Base-by-base conservation (phyloP, 2,329 filamentous ascomycete genomes). In the Aspergillus niger region DNA sequence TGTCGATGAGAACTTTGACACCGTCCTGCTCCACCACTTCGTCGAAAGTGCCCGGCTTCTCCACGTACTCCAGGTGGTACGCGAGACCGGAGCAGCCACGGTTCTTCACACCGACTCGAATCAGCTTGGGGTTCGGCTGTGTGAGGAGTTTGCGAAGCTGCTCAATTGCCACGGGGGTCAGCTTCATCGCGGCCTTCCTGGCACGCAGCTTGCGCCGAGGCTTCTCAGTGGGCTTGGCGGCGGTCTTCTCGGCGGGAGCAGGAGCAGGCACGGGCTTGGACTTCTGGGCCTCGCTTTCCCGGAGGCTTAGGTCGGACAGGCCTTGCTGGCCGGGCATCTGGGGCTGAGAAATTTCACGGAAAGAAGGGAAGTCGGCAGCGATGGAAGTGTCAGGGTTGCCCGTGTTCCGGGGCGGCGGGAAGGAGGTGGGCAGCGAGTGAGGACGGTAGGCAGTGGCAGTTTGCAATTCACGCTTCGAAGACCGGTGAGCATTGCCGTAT, bases 11-110 rank as follows among this genome's bases (percentile, higher is more conserved):
- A 36, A 99, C 94, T 78, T 91, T 94, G 59, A 99, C 94, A 0
- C 94, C 95, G 71, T 98, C 95, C 75, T 99, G 95, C 74, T 96
- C 93, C 1, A 99, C 92, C 55, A 89, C 84, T 77, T 99, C 95
- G 70, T 99, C 95, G 70, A 98, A 94, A 39, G 85, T 82, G 3
- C 88, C 92, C 0, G 94, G 86, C 82, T 93, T 93, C 69, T 98
- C 93, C 53, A 98, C 94, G 70, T 94, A 99, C 78, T 98, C 93
- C 28, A 99, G 82, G 72, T 97, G 88, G 75, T 99, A 99, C 32
- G 93, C 90, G 67, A 98, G 81, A 15, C 95, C 95, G 55, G 92
- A 97, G 78, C 95, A 99, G 8, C 95, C 95, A 66, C 92, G 86
- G 77, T 97, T 97, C 76, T 90, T 92, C 63, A 98, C 95, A 11